phyloP scores from a whole-genome alignment of 768 basidiomycete genomes.

The Crassisporium funariophilum region DNA sequence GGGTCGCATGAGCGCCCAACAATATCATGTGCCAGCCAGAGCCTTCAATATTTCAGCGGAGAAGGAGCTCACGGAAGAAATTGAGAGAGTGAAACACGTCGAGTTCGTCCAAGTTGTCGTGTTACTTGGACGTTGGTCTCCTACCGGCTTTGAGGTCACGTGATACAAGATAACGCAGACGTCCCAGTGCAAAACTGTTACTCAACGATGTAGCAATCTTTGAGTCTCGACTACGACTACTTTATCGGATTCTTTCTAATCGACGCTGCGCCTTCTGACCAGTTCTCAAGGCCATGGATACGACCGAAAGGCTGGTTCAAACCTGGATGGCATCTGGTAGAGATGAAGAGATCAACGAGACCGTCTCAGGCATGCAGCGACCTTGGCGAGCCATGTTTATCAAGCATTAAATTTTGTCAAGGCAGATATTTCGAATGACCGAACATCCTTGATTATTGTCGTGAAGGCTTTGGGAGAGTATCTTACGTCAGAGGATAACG shows the following conservation, averaged over 20 bases:
- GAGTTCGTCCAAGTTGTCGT: too few species aligned
- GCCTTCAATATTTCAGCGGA: slow-evolving; percentile 12
- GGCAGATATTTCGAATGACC: slow-evolving; percentile 52
- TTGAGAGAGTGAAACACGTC: neutral
- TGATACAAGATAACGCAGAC: too few species aligned
- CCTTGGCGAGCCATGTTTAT: slow-evolving; percentile 4
- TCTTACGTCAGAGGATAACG: slow-evolving; percentile 84
- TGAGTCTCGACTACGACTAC: too few species aligned
- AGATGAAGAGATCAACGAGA: slow-evolving; percentile 59
- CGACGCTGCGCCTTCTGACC: neutral
- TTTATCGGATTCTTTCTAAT: too few species aligned
- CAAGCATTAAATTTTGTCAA: slow-evolving; percentile 15
- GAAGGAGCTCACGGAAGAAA: neutral
- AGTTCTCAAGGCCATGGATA: slow-evolving; percentile 31
- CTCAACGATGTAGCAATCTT: too few species aligned
- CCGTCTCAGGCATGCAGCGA: slow-evolving; percentile 55
- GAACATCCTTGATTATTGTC: slow-evolving; percentile 66
- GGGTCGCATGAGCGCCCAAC: slow-evolving; percentile 32
- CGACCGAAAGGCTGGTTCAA: slow-evolving; percentile 53
- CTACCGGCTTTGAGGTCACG: too few species aligned
- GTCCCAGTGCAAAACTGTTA: too few species aligned
- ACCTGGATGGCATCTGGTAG: slow-evolving; percentile 73
- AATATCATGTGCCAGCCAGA: slow-evolving; percentile 38
- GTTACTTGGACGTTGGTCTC: too few species aligned
- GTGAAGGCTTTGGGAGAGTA: slow-evolving; percentile 89